Evolutionary conservation across 768 basidiomycete species (phyloP).

Genomic region (Fistulinella prunicolor): DNA sequence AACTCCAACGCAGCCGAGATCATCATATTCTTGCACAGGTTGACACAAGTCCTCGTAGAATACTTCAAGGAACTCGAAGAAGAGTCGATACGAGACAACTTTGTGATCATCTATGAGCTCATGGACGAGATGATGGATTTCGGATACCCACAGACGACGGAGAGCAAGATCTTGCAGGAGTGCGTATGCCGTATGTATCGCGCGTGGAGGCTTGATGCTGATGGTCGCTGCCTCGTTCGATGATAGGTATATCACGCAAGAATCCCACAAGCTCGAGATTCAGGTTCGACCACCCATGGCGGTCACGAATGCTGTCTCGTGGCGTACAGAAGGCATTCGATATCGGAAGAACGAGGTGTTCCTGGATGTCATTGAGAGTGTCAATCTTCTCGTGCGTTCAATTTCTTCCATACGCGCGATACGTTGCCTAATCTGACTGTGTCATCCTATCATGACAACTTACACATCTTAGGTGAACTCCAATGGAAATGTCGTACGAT

Average conservation of each 20-base stretch:
- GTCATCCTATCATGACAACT: neutral
- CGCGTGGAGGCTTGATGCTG: neutral
- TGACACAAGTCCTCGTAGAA: constrained; percentile 89
- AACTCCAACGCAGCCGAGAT: constrained; percentile 96
- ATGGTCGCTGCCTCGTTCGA: neutral
- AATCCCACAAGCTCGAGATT: constrained; percentile 94
- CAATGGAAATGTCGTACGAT: constrained; percentile 93
- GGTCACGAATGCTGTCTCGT: constrained; percentile 97
- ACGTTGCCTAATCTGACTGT: neutral
- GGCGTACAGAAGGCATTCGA: constrained; percentile 95
- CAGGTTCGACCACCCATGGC: constrained; percentile 93
- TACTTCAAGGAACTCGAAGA: constrained; percentile 99
- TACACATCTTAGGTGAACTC: constrained; percentile 76
- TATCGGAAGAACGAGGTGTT: constrained; percentile 99
- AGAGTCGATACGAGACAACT: constrained; percentile 98
- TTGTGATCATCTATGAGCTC: constrained; percentile 98
- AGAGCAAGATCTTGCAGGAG: constrained; percentile 99
- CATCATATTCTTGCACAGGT: constrained; percentile 92
- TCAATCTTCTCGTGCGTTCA: constrained; percentile 82
- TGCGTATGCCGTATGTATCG: constrained; percentile 37
- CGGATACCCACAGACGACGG: constrained; percentile 97
- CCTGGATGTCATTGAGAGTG: constrained; percentile 96
- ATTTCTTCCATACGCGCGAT: neutral
- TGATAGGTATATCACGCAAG: constrained; percentile 92
- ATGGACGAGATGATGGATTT: constrained; percentile 99